Evolutionary conservation across 306 rosid genomes (phyloP).

Genomic region (Lathyrus sativus): DNA sequence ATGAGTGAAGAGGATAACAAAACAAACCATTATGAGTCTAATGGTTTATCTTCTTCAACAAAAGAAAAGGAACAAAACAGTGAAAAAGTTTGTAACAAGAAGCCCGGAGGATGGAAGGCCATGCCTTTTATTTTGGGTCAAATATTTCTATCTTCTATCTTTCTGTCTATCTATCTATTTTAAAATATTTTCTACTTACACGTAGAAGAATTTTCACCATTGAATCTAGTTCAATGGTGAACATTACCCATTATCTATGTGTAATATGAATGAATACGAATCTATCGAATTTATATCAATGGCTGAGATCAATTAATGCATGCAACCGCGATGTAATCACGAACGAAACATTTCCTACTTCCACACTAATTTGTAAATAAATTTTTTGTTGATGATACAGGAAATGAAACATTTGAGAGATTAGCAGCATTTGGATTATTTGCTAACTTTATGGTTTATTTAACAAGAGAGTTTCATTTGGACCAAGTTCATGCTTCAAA

Average conservation of each 20-base stretch:
- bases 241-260: too few relatives aligned
- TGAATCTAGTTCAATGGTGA: too few relatives aligned
- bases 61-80: constrained; percentile 5
- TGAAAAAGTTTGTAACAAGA: constrained; percentile 37
- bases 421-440: constrained; percentile 70
- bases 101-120: constrained; percentile 88
- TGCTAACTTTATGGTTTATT: constrained; percentile 83
- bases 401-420: constrained; percentile 86
- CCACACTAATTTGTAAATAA: background rate
- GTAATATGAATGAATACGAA: background rate
- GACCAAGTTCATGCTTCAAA: constrained; percentile 71
- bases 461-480: constrained; percentile 62
- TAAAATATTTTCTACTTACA: background rate
- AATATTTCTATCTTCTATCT: background rate
- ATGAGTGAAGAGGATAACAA: constrained; percentile 18
- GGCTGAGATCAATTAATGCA: background rate
- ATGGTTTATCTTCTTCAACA: constrained; percentile 32
- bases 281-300: background rate
- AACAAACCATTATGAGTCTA: constrained; percentile 23
- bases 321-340: background rate
- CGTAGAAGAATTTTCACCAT: too few relatives aligned
- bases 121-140: constrained; percentile 81
- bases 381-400: constrained; percentile 37
- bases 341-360: background rate
- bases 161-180: background rate